Evolutionary conservation across 257 asterid species (phyloP).

Genomic region (Nicotiana attenuata): DNA sequence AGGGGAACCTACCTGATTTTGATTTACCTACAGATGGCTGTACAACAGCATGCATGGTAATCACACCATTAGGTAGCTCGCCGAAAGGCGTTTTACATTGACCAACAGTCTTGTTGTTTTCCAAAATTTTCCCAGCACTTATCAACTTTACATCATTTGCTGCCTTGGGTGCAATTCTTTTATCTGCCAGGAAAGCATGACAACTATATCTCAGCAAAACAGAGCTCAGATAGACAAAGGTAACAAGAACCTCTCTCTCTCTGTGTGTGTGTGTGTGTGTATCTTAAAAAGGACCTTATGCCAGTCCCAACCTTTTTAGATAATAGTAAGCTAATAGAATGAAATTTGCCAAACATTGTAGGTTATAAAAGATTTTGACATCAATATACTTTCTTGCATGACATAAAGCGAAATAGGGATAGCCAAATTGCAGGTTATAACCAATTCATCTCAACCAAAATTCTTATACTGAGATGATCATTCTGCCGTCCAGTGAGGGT

Average conservation of each 20-base stretch:
- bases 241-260: neutral
- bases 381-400: neutral
- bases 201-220: slow-evolving; percentile 13
- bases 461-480: neutral
- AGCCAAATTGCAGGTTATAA: neutral
- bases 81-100: slow-evolving; percentile 82
- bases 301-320: neutral
- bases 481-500: neutral
- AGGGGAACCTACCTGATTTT: slow-evolving; percentile 52
- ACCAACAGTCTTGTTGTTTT: slow-evolving; percentile 72
- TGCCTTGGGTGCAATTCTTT: slow-evolving; percentile 67
- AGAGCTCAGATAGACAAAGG: neutral
- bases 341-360: neutral
- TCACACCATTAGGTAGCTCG: slow-evolving; percentile 60
- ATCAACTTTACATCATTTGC: slow-evolving; percentile 79
- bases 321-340: neutral
- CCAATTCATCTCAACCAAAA: neutral
- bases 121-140: slow-evolving; percentile 76
- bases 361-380: neutral
- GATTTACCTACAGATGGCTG: slow-evolving; percentile 75
- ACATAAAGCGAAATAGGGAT: neutral
- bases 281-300: neutral
- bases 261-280: no score
- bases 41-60: slow-evolving; percentile 91
- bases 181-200: slow-evolving; percentile 40